Evolutionary conservation across 495 filamentous ascomycete species (phyloP).

Genomic region (Beverwykella pulmonaria): DNA sequence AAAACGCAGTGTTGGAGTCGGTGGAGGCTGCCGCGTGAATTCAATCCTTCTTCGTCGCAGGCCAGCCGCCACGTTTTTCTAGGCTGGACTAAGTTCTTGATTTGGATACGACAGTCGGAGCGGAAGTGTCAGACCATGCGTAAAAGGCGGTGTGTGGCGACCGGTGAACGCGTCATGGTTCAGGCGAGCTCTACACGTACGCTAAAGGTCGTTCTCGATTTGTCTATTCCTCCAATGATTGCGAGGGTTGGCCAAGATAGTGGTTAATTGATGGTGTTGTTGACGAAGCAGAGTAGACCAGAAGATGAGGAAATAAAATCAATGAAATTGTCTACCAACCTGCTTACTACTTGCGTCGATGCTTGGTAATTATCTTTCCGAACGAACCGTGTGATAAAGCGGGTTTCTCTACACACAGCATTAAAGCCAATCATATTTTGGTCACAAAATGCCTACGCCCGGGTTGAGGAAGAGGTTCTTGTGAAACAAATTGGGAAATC

Average conservation of each 20-base stretch:
- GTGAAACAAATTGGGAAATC: not conserved
- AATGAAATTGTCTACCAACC: not conserved
- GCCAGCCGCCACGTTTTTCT: no score
- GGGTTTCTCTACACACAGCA: not conserved
- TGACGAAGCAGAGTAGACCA: not conserved
- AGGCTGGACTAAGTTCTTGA: no score
- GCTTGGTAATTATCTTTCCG: not conserved
- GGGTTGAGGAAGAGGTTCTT: not conserved
- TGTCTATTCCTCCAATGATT: not conserved
- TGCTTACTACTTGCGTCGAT: not conserved
- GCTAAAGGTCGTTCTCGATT: not conserved
- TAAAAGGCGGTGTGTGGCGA: not conserved
- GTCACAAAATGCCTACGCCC: not conserved
- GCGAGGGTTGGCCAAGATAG: not conserved
- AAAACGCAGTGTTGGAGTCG: no score
- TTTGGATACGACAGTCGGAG: not conserved
- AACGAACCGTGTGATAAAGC: not conserved
- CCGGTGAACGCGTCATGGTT: not conserved
- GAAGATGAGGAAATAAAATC: not conserved
- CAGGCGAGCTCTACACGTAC: not conserved
- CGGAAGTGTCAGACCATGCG: not conserved
- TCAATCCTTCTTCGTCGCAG: no score
- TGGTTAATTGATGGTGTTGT: not conserved
- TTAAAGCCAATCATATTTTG: slow-evolving; percentile 4
- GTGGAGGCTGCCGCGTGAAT: no score